These are phyloP conservation scores for Yarrowia sp. DNA, from an alignment of 805 yeast species.

Conservation along the genomic window DNA sequence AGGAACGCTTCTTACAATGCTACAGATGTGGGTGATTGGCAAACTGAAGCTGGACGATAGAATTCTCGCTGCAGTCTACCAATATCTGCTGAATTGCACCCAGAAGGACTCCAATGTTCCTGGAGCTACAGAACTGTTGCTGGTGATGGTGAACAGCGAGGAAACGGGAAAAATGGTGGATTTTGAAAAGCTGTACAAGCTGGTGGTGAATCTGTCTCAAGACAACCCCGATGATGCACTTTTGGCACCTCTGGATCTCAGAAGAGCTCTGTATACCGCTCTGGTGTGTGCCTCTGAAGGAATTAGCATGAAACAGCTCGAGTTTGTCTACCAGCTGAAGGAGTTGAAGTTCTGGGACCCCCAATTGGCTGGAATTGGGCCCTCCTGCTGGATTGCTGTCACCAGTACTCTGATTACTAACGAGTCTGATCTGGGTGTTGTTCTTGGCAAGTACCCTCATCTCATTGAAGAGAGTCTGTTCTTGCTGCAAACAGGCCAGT, in stretches of 20 bases:
- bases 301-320: conserved; percentile 4
- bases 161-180: conserved; percentile 27
- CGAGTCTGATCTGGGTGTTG: not conserved
- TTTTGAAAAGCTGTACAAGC: conserved; percentile 8
- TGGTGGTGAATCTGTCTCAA: conserved; percentile 1
- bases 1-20: conserved; percentile 24
- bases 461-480: conserved; percentile 15
- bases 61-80: conserved; percentile 7
- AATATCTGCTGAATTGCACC: conserved; percentile 8
- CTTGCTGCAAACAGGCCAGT: conserved; percentile 21
- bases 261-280: conserved; percentile 28
- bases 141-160: conserved; percentile 22
- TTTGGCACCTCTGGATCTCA: conserved; percentile 13
- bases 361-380: conserved; percentile 25
- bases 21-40: conserved; percentile 10
- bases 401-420: conserved; percentile 19
- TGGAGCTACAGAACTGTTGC: conserved; percentile 1
- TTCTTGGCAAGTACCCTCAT: conserved; percentile 1
- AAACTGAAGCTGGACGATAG: not conserved
- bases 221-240: conserved; percentile 18
- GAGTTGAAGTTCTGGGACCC: conserved; percentile 23
- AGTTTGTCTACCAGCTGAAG: not conserved
- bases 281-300: conserved; percentile 27
- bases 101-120: conserved; percentile 11
- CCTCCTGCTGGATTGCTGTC: conserved; percentile 23